These are phyloP conservation scores for Lactarius quietus DNA, from an alignment of 768 basidiomycete species.

Conservation along the genomic window DNA sequence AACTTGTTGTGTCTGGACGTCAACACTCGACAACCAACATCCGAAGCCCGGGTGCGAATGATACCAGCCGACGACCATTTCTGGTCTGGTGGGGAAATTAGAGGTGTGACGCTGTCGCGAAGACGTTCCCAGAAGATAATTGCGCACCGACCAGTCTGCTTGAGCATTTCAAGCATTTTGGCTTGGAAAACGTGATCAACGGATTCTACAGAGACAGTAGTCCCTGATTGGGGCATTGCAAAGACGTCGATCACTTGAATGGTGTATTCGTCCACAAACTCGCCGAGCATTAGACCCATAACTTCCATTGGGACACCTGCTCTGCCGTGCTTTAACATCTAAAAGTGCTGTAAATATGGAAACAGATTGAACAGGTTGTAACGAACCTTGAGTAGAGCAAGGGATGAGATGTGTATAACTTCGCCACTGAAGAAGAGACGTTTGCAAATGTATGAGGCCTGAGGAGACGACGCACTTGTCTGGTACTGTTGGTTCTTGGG, in stretches of 20 bases:
- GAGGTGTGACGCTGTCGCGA: neutral
- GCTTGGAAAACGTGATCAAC: constrained; percentile 98
- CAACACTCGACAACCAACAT: constrained; percentile 98
- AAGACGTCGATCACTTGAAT: constrained; percentile 96
- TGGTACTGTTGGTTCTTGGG: constrained; percentile 52
- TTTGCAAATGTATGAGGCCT: constrained; percentile 11
- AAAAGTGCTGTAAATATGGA: constrained; percentile 16
- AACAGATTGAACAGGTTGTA: neutral
- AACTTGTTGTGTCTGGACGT: constrained; percentile 98
- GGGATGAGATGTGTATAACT: constrained; percentile 94
- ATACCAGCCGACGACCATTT: constrained; percentile 99
- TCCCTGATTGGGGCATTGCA: constrained; percentile 98
- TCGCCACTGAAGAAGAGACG: constrained; percentile 58
- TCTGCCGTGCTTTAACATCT: constrained; percentile 99
- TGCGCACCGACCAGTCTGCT: constrained; percentile 91
- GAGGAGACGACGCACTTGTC: constrained; percentile 58
- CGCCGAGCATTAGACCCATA: constrained; percentile 97
- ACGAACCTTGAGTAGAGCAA: constrained; percentile 91
- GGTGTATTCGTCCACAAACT: constrained; percentile 97
- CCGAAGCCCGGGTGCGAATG: constrained; percentile 99
- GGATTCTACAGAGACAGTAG: constrained; percentile 95
- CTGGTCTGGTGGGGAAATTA: constrained; percentile 52
- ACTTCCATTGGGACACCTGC: constrained; percentile 99
- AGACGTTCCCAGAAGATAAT: constrained; percentile 14
- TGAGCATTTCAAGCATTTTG: constrained; percentile 98